Evolutionary conservation across 2,329 filamentous ascomycete genomes (phyloP).

Genomic region (Phaeophleospora eucalypticola): DNA sequence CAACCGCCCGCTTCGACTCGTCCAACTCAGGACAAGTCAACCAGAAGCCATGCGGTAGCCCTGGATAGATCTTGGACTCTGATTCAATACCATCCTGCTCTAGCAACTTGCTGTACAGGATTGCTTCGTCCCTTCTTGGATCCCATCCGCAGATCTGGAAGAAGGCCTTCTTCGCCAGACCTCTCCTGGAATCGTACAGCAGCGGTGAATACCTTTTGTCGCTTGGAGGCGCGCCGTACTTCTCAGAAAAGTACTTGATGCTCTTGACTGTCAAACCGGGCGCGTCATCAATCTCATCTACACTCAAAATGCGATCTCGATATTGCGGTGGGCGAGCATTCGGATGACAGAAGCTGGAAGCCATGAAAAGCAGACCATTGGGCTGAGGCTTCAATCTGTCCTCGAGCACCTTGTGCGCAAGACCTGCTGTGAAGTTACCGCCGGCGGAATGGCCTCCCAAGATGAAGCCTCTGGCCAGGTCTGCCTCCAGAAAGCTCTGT

Average conservation of each 20-base stretch:
- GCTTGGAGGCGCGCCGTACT: constrained; percentile 3
- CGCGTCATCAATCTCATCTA: constrained; percentile 8
- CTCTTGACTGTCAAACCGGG: constrained; percentile 4
- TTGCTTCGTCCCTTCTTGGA: no score
- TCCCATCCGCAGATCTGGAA: constrained; percentile 11
- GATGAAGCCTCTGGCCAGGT: constrained; percentile 5
- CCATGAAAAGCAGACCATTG: constrained; percentile 8
- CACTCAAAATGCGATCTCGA: constrained; percentile 3
- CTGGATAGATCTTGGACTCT: no score
- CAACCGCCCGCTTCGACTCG: no score
- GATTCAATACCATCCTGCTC: no score
- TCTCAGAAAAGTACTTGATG: constrained; percentile 8
- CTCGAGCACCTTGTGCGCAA: constrained; percentile 5
- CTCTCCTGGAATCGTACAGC: neutral
- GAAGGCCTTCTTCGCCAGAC: constrained; percentile 3
- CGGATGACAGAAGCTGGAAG: constrained; percentile 11
- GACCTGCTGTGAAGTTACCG: constrained; percentile 4
- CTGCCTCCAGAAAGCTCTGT: neutral
- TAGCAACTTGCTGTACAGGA: no score
- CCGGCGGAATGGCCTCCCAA: constrained; percentile 4
- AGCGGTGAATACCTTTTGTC: constrained; percentile 5
- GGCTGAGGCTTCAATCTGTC: constrained; percentile 1
- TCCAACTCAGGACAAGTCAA: no score
- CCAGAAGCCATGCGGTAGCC: no score
- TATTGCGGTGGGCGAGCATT: constrained; percentile 4